Base-by-base conservation (phyloP, 148 eudicot species). In the Spergularia marina region DNA sequence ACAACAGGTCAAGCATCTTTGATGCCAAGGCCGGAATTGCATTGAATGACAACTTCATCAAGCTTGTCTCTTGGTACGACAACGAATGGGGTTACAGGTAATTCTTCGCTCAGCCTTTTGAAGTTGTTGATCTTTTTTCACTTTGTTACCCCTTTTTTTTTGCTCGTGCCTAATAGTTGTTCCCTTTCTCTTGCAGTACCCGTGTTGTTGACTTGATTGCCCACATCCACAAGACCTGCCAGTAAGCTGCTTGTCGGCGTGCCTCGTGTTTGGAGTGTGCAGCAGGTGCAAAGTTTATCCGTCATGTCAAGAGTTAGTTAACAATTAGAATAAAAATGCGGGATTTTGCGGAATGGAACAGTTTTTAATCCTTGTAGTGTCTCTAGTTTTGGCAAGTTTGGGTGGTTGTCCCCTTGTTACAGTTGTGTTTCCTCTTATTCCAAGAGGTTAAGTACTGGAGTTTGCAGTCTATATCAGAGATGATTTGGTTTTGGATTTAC, bases 51-150 rank as follows among this genome's bases (percentile, higher is more conserved):
- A 76, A 78, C 73, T 93, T 93, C 44, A 86, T 84, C 36, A 93
- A 93, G 87, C 77, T 93, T 7, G 94, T 93, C 39, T 76, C 98
- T 12, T 93, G 98, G 98, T 91, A 93, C 56, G 98, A 93, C 88
- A 93, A 93, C 61, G 98, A 93, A 68, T 79, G 85, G 92, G 98
- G 98, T 68, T 93, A 93, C 97, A 93, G 98, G 98, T 93, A 93
- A 76, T 10, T 56, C 11, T 16, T 59, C 34, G 4, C 52, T 6
- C 25, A 4, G 4, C 4, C 20, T 23, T 54, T 25, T 13, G 5
- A 6, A 0, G n/a, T 41, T 40, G 0, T 11, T n/a, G n/a, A n/a
- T n/a, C n/a, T n/a, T n/a, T n/a, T n/a, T n/a, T n/a, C n/a, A n/a
- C n/a, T n/a, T n/a, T n/a, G n/a, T n/a, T n/a, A n/a, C 25, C 25